phyloP scores from a whole-genome alignment of 2,329 filamentous ascomycete genomes.

The Pseudocercospora musae region DNA sequence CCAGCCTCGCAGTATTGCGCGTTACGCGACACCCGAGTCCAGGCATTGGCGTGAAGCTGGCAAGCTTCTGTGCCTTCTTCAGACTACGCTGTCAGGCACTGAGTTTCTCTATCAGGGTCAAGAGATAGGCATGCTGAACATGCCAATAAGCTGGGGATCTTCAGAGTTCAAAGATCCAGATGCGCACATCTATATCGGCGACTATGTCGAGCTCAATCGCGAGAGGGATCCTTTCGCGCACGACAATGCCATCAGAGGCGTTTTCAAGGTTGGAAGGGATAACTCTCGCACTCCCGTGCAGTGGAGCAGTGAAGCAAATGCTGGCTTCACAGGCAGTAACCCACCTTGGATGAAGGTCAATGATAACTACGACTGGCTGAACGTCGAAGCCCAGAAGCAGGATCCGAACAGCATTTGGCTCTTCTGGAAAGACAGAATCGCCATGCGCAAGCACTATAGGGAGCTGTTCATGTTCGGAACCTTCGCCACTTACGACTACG shows the following conservation, averaged over 20 bases:
- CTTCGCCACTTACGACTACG: conserved; percentile 54
- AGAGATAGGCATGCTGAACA: conserved; percentile 65
- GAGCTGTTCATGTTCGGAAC: conserved; percentile 67
- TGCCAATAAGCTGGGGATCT: conserved; percentile 55
- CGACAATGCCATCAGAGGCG: conserved; percentile 44
- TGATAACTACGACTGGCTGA: conserved; percentile 60
- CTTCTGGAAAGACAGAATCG: conserved; percentile 54
- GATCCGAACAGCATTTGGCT: conserved; percentile 54
- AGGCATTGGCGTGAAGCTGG: conserved; percentile 48
- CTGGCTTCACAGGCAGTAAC: conserved; percentile 58
- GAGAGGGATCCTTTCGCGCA: conserved; percentile 26
- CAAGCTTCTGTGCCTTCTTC: conserved; percentile 59
- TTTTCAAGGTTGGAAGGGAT: conserved; percentile 62
- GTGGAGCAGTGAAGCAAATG: conserved; percentile 60
- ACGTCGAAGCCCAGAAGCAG: conserved; percentile 55
- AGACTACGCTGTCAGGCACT: conserved; percentile 59
- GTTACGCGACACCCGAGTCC: conserved; percentile 30
- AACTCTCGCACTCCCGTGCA: conserved; percentile 71
- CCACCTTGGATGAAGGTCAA: conserved; percentile 71
- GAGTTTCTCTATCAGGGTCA: conserved; percentile 69
- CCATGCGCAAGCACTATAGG: conserved; percentile 57
- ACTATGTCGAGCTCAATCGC: conserved; percentile 64
- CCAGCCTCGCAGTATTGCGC: conserved; percentile 57
- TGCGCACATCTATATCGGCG: conserved; percentile 42
- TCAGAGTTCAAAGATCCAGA: conserved; percentile 24